phyloP scores from a whole-genome alignment of 257 asterid genomes.

The Solanum etuberosum region DNA sequence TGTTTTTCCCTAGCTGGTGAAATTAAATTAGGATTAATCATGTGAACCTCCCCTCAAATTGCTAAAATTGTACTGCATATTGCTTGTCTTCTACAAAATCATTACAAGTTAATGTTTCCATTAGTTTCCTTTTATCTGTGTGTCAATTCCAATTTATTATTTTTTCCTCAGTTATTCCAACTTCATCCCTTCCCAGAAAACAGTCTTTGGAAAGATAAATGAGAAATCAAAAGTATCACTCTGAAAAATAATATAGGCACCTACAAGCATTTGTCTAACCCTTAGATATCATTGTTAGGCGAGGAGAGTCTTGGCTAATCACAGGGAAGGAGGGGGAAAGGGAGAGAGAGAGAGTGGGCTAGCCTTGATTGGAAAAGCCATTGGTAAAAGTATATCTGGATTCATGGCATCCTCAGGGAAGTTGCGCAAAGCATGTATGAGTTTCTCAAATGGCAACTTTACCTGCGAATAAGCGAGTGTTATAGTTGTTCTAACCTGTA shows the following conservation, averaged over 20 bases:
- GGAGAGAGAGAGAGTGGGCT: background rate
- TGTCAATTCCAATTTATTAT: background rate
- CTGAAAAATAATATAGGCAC: background rate
- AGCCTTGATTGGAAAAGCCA: slow-evolving; percentile 91
- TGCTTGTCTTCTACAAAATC: background rate
- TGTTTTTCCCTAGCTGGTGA: background rate
- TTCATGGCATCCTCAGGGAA: slow-evolving; percentile 94
- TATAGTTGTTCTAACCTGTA: background rate
- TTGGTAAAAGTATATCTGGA: slow-evolving; percentile 75
- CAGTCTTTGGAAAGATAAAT: background rate
- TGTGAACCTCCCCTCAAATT: background rate
- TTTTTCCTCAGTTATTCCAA: background rate
- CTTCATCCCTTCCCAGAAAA: background rate
- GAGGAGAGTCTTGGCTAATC: background rate
- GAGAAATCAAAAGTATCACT: background rate
- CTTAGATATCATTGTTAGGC: background rate
- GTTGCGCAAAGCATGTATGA: slow-evolving; percentile 74
- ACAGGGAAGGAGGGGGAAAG: background rate
- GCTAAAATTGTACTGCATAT: background rate
- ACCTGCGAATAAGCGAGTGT: slow-evolving; percentile 32
- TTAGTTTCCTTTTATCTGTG: background rate
- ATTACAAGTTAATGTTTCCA: background rate
- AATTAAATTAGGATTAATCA: background rate
- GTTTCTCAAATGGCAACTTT: slow-evolving; percentile 86
- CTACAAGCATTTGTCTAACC: background rate